Conservation (phyloP, 2,329 filamentous ascomycete species). For the Fusarium illudens region DNA sequence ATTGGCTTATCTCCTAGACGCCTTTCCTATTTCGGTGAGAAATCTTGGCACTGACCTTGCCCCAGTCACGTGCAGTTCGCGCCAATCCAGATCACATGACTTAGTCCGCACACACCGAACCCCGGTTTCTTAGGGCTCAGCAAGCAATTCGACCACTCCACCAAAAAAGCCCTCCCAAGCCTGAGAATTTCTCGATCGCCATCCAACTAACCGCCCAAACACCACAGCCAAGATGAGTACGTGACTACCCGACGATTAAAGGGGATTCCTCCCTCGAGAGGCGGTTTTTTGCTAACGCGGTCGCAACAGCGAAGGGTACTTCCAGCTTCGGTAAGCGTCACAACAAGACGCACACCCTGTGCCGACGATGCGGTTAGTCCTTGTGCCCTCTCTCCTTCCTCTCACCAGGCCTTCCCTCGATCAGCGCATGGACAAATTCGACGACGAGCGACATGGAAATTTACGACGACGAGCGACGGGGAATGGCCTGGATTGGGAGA, state of each 20-base stretch:
- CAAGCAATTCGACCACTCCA: slow-evolving; percentile 46
- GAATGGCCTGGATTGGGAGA: slow-evolving; percentile 16
- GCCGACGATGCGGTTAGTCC: slow-evolving; percentile 95
- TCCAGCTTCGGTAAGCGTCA: slow-evolving; percentile 73
- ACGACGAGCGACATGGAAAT: slow-evolving; percentile 16
- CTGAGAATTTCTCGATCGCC: slow-evolving; percentile 49
- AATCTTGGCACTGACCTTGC: slow-evolving; percentile 16
- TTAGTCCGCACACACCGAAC: slow-evolving; percentile 33
- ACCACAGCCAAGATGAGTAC: slow-evolving; percentile 67
- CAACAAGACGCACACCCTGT: slow-evolving; percentile 98
- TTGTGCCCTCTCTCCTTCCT: slow-evolving; percentile 23
- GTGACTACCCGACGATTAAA: slow-evolving; percentile 44
- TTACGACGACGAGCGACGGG: slow-evolving; percentile 23
- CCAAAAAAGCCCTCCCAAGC: slow-evolving; percentile 49
- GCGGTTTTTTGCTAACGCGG: slow-evolving; percentile 38
- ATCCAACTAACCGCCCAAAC: slow-evolving; percentile 51
- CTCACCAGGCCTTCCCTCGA: slow-evolving; percentile 26
- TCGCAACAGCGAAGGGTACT: slow-evolving; percentile 63
- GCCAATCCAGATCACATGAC: slow-evolving; percentile 42
- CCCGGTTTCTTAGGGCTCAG: slow-evolving; percentile 48
- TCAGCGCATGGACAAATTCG: slow-evolving; percentile 18
- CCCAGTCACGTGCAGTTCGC: slow-evolving; percentile 36
- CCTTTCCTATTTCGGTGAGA: background rate
- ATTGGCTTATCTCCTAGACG: background rate
- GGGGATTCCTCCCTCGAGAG: slow-evolving; percentile 31